Evolutionary conservation across 1,139 yeast species (phyloP), one percentile per base, ranked within the genome.

Genomic region (Pichia sp.): DNA sequence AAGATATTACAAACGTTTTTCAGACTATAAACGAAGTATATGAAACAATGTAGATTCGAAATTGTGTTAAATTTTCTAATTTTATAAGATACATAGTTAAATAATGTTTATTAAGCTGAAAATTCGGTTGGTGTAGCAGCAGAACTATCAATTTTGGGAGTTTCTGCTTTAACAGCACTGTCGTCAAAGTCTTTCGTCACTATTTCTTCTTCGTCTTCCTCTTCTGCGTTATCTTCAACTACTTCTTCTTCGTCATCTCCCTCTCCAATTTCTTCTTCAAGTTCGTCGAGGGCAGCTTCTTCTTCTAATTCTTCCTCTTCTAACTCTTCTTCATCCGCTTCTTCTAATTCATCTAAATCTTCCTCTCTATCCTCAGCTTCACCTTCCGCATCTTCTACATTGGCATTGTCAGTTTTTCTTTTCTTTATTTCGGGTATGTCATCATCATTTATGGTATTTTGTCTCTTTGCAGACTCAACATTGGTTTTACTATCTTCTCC

Each of bases 1-100:
- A 16, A 4, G 48, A 54, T 29, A 58, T 67, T 8, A 69, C 72
- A 0, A 47, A 42, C n/a, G 54, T 62, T 2, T 69, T 68, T 43
- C 74, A 69, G 47, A 47, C 60, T 4, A 55, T 69, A 7, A 68
- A 69, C 43, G 56, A 54, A n/a, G 34, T 65, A 4, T 66, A 66
- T 56, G 66, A 67, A 42, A 24, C 16, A 6, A 29, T 36, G 33
- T 33, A 35, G n/a, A 16, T 11, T n/a, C n/a, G n/a, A n/a, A n/a
- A n/a, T n/a, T n/a, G n/a, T n/a, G n/a, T n/a, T n/a, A n/a, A n/a
- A n/a, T 34, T 14, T 22, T 20, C 13, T 4, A 16, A n/a, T 21
- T 35, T 7, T 21, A 19, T 19, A 22, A 24, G 20, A 19, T 14
- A 21, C n/a, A 19, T 16, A 21, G 5, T 10, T 3, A 8, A 18